phyloP scores from a whole-genome alignment of 129 eudicot species.

The Chrysanthemum lavandulifolium region DNA sequence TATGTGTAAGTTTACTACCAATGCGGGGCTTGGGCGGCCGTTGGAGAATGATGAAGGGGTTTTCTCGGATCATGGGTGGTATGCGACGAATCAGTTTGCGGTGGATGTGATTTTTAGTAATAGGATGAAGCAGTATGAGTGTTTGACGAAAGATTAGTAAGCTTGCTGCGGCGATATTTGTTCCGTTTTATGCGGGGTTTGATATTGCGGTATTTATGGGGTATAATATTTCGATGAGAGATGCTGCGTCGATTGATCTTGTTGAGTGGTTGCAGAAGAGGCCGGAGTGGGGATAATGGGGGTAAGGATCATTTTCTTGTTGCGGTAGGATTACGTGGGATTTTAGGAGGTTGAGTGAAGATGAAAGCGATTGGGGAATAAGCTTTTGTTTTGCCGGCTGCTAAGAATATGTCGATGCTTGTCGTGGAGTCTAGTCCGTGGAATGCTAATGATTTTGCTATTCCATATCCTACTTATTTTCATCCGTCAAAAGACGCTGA shows the following conservation, averaged over 20 bases:
- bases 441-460: slow-evolving; percentile 39
- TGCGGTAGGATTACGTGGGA: slow-evolving; percentile 57
- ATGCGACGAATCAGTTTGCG: slow-evolving; percentile 44
- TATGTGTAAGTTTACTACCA: slow-evolving; percentile 37
- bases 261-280: slow-evolving; percentile 39
- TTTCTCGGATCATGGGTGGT: slow-evolving; percentile 44
- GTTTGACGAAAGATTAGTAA: slow-evolving; percentile 46
- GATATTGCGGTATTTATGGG: slow-evolving; percentile 47
- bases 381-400: slow-evolving; percentile 48
- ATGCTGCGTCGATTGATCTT: slow-evolving; percentile 43
- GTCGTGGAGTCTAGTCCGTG: slow-evolving; percentile 43
- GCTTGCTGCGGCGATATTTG: slow-evolving; percentile 50
- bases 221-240: slow-evolving; percentile 38
- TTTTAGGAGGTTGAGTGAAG: slow-evolving; percentile 39
- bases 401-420: slow-evolving; percentile 53
- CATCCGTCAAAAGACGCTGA: slow-evolving; percentile 42
- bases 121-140: slow-evolving; percentile 52
- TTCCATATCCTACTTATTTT: slow-evolving; percentile 57
- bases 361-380: slow-evolving; percentile 41
- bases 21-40: slow-evolving; percentile 49
- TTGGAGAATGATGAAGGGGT: slow-evolving; percentile 28
- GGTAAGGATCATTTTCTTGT: slow-evolving; percentile 53
- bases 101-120: slow-evolving; percentile 48
- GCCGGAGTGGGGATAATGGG: slow-evolving; percentile 46
- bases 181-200: slow-evolving; percentile 57